Percentiles rank a stretch among this genome's conserved stretches.
Evolutionary conservation across 805 yeast genomes (phyloP).

Genomic region (Wickerhamiella dianesei): DNA sequence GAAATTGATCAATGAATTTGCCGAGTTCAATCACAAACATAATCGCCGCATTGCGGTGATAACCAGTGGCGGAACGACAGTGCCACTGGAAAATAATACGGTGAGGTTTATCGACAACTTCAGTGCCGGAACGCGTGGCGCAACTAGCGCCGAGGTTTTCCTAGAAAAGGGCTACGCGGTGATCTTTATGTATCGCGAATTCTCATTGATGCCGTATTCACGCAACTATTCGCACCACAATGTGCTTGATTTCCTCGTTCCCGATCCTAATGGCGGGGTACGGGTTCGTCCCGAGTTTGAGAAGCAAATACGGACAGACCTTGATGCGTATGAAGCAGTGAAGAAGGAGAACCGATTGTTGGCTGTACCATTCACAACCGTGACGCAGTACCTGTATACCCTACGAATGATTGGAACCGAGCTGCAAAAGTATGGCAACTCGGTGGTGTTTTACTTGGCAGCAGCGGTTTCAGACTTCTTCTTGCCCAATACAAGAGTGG

Average conservation of each 20-base stretch:
- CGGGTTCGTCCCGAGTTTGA: conserved; percentile 50
- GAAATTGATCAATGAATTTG: conserved; percentile 44
- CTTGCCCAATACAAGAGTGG: conserved; percentile 69
- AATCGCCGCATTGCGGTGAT: conserved; percentile 55
- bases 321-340: conserved; percentile 35
- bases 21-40: conserved; percentile 35
- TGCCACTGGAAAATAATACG: conserved; percentile 91
- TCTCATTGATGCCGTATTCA: conserved; percentile 83
- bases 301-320: conserved; percentile 44
- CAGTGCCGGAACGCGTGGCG: conserved; percentile 96
- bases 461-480: conserved; percentile 98
- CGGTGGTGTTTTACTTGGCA: conserved; percentile 62
- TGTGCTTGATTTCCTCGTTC: conserved; percentile 69
- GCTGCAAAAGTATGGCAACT: conserved; percentile 37
- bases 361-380: conserved; percentile 81
- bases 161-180: conserved; percentile 81
- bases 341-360: conserved; percentile 41
- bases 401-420: conserved; percentile 51
- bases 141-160: conserved; percentile 87
- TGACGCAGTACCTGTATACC: conserved; percentile 84
- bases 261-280: conserved; percentile 30
- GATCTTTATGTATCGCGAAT: conserved; percentile 82
- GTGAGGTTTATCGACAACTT: conserved; percentile 94
- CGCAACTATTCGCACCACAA: conserved; percentile 74
- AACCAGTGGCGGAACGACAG: conserved; percentile 96